phyloP scores from a whole-genome alignment of 768 basidiomycete species.

The Pleurotus tuber-regium region DNA sequence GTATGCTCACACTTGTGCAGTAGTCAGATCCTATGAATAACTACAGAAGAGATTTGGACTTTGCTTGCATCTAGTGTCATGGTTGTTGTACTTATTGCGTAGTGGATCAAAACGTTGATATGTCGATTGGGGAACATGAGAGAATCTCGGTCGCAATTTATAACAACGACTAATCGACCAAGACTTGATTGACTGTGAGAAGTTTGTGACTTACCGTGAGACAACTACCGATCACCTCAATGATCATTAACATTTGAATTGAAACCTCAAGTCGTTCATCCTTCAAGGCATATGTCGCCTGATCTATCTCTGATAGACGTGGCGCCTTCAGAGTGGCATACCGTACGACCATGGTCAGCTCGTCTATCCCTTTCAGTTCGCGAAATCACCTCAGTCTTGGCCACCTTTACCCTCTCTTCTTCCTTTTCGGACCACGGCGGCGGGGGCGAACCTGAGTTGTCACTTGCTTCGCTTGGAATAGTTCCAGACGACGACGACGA shows the following conservation, averaged over 20 bases:
- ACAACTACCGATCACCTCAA: too few species aligned
- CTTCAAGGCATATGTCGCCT: conserved; percentile 22
- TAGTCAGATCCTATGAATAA: too few species aligned
- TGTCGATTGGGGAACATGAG: too few species aligned
- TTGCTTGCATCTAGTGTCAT: too few species aligned
- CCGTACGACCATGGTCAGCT: conserved; percentile 75
- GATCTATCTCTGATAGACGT: conserved; percentile 21
- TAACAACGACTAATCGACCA: too few species aligned
- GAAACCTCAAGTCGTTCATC: neutral
- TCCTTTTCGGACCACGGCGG: conserved; percentile 38
- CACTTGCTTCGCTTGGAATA: conserved; percentile 39
- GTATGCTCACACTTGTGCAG: too few species aligned
- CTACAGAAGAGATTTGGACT: too few species aligned
- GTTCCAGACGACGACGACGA: conserved; percentile 29
- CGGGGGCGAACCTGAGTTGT: conserved; percentile 39
- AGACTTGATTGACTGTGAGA: neutral
- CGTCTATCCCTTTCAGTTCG: conserved; percentile 68
- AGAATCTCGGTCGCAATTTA: too few species aligned
- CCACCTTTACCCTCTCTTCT: conserved; percentile 72
- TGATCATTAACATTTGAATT: too few species aligned
- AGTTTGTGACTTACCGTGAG: neutral
- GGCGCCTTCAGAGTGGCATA: conserved; percentile 51
- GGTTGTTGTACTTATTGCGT: too few species aligned
- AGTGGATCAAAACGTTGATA: too few species aligned
- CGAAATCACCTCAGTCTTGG: conserved; percentile 85